These are phyloP conservation scores for Penicillium aurantiogriseum DNA, from an alignment of 2,329 filamentous ascomycete genomes.

Conservation along the genomic window DNA sequence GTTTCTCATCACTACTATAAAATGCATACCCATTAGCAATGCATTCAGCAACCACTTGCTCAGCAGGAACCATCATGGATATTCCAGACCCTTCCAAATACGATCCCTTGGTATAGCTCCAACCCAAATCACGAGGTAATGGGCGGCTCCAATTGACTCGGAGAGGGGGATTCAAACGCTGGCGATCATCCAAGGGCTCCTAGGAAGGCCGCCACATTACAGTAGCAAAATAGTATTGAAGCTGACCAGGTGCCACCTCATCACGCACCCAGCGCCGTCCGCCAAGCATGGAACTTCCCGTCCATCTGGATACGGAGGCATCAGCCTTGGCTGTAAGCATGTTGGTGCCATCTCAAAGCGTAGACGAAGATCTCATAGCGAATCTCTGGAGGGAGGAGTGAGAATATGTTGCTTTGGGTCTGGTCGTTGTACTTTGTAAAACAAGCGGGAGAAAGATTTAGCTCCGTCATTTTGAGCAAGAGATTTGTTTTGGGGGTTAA, in stretches of 20 bases:
- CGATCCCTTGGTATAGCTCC: not conserved
- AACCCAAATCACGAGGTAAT: not conserved
- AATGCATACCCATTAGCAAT: not conserved
- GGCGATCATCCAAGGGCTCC: not conserved
- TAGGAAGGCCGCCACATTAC: conserved; percentile 37
- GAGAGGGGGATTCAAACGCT: not conserved
- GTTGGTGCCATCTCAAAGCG: conserved; percentile 27
- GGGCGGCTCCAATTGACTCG: conserved; percentile 4
- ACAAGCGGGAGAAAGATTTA: not conserved
- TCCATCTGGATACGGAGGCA: conserved; percentile 42
- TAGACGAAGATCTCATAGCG: not conserved
- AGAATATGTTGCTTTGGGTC: not conserved
- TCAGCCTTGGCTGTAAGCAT: conserved; percentile 33
- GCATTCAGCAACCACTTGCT: conserved; percentile 1
- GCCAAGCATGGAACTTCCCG: conserved; percentile 47
- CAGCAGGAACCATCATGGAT: not conserved
- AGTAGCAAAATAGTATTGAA: conserved; percentile 48
- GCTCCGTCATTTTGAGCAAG: not conserved
- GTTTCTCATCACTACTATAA: not conserved
- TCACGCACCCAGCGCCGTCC: conserved; percentile 44
- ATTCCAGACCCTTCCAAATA: not conserved
- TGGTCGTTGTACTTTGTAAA: not conserved
- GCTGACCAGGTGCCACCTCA: conserved; percentile 37
- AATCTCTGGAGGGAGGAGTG: not conserved
- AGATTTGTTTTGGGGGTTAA: no score